These are phyloP conservation scores for Trichoderma simmonsii DNA, from an alignment of 2,329 filamentous ascomycete species.

Conservation along the genomic window DNA sequence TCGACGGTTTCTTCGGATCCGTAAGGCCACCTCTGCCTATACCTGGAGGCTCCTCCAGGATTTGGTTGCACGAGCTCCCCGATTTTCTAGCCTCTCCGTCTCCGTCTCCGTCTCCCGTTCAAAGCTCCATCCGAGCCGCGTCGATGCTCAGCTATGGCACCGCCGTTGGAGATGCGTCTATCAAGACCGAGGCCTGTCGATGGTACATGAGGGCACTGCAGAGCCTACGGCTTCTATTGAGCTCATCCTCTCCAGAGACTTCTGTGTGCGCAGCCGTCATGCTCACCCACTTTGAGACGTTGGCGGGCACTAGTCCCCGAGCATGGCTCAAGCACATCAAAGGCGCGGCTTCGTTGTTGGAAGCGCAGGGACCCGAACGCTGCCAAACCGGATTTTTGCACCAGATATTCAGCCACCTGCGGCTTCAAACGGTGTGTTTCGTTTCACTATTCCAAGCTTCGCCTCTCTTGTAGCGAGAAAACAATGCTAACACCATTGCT, in stretches of 20 bases:
- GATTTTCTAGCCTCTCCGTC: not conserved
- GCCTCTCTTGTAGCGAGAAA: no score
- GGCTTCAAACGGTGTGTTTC: conserved; percentile 19
- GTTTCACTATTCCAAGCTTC: no score
- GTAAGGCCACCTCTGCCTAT: not conserved
- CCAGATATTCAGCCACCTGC: conserved; percentile 19
- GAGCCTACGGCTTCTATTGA: not conserved
- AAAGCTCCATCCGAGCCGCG: conserved; percentile 17
- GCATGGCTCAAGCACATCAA: conserved; percentile 18
- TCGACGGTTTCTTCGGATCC: conserved; percentile 19
- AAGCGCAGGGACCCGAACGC: conserved; percentile 11
- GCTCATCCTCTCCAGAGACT: not conserved
- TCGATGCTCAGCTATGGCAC: conserved; percentile 21
- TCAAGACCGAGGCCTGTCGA: conserved; percentile 17
- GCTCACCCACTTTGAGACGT: conserved; percentile 22
- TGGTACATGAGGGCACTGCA: conserved; percentile 20
- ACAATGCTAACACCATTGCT: not conserved
- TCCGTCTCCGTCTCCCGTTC: not conserved
- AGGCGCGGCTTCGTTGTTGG: conserved; percentile 16
- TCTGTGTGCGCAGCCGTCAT: conserved; percentile 20
- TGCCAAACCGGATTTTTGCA: conserved; percentile 20
- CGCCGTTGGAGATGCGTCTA: not conserved
- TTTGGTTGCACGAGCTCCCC: conserved; percentile 20
- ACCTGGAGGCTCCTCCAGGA: not conserved
- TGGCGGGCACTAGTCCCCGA: conserved; percentile 13